A percentile compares a stretch with the other conserved stretches of the same genome.
phyloP scores from a whole-genome alignment of 108 stramenopile genomes.

The Aurantiochytrium sp. region DNA sequence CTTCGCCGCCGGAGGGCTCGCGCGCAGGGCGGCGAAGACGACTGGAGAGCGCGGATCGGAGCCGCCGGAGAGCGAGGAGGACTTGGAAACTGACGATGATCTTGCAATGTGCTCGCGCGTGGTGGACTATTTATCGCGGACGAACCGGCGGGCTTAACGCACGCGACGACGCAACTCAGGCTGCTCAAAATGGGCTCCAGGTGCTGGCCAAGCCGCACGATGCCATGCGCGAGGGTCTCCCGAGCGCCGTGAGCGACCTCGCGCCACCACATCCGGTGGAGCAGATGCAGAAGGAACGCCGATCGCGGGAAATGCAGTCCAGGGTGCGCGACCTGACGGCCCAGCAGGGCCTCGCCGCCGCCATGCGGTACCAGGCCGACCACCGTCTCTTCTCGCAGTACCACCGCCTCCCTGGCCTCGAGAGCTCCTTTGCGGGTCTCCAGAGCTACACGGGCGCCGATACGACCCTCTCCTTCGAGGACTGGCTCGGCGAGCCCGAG shows the following conservation, averaged over 20 bases:
- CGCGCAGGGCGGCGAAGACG: too few relatives aligned
- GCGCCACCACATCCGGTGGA: conserved; percentile 27
- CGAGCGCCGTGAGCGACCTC: conserved; percentile 3
- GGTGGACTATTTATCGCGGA: too few relatives aligned
- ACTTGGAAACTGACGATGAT: too few relatives aligned
- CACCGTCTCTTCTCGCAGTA: background rate
- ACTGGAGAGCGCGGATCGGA: too few relatives aligned
- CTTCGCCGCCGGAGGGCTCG: too few relatives aligned
- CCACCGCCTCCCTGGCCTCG: conserved; percentile 3
- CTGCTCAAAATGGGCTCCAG: background rate
- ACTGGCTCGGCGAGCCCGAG: conserved; percentile 31
- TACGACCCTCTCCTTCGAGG: background rate
- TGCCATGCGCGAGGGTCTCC: background rate
- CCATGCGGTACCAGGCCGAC: conserved; percentile 12
- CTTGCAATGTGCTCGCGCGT: too few relatives aligned
- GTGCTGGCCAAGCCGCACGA: background rate
- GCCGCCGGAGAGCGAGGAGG: too few relatives aligned
- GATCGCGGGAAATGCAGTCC: background rate
- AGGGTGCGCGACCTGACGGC: background rate
- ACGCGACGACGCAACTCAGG: too few relatives aligned
- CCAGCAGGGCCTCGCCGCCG: conserved; percentile 22
- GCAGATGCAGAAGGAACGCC: conserved; percentile 20
- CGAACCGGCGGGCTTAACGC: too few relatives aligned
- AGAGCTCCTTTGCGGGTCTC: conserved; percentile 12
- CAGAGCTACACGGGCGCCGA: conserved; percentile 4